Evolutionary conservation across 176 grass and related monocot species (phyloP), one percentile per base, ranked within the genome.

Genomic region (Tillandsia fasciculata): DNA sequence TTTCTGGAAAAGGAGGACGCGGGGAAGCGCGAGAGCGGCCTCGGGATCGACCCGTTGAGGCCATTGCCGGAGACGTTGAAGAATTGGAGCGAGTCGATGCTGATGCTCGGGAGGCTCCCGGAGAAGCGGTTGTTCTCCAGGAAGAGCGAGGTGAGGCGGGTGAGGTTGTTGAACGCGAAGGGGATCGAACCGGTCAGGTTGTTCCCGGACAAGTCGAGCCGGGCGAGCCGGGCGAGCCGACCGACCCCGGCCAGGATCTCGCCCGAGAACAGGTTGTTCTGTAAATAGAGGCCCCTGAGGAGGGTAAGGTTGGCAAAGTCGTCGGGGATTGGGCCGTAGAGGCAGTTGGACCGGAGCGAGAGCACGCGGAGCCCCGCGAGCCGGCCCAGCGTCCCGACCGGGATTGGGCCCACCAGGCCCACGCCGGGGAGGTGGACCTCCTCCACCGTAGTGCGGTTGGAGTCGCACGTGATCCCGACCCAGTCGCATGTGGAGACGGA

Each of bases 51-150:
- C 1, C 93, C 93, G n/a, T 87, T 83, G 53, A 92, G 83, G 9
- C 82, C 49, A 80, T 97, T 97, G 47, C 85, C 15, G 0, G 93
- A 97, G 12, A 97, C 86, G 48, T 97, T 83, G 71, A 97, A 87
- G 33, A 4, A 29, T 2, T 66, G 5, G 3, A 92, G 86, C 13
- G 61, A 48, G 15, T 11, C 61, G 53, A 91, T 76, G 78, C 20
- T 82, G 18, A 91, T 69, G 69, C 77, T 86, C 6, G 83, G 91
- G 53, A 96, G 53, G 70, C 78, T 83, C 12, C 88, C 93, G 15
- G 86, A 83, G 70, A 97, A 51, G 15, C 47, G 59, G 77, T 97
- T 97, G 15, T 51, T 28, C 12, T 96, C 75, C 1, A 96, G 77
- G 23, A 12, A 15, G 8, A 92, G 76, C 28, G 48, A 28, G 0